Conservation (phyloP, 441 rosid species). For the Sinapis alba region DNA sequence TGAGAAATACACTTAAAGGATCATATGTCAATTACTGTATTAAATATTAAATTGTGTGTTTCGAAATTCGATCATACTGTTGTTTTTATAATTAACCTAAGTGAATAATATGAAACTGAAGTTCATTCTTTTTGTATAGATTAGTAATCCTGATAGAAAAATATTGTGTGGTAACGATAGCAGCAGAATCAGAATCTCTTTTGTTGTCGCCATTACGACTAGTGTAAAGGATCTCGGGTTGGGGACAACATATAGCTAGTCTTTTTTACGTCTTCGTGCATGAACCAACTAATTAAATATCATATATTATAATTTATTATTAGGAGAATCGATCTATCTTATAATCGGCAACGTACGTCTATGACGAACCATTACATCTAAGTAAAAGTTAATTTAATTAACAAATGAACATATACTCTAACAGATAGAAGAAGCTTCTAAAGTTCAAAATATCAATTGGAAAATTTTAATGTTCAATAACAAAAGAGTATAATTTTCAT, state of each 20-base stretch:
- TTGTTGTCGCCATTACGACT: constrained; percentile 34
- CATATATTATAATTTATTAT: neutral
- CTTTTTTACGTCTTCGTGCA: constrained; percentile 34
- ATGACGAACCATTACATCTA: neutral
- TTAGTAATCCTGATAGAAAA: neutral
- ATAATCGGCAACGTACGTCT: constrained; percentile 16
- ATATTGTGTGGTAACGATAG: constrained; percentile 25
- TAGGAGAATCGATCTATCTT: constrained; percentile 25
- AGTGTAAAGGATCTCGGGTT: constrained; percentile 28
- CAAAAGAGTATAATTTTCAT: too few species aligned
- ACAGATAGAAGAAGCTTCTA: constrained; percentile 30
- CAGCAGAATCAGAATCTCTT: constrained; percentile 32
- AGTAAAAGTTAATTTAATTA: neutral
- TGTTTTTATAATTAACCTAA: neutral
- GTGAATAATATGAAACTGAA: neutral
- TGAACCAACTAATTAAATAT: constrained; percentile 30
- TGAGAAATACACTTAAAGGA: neutral
- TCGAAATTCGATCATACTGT: neutral
- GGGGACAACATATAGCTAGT: constrained; percentile 32
- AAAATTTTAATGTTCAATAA: too few species aligned
- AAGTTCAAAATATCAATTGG: neutral
- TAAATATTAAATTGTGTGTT: too few species aligned
- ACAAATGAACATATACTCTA: constrained; percentile 3
- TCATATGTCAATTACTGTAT: neutral
- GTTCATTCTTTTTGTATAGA: constrained; percentile 23